A percentile compares a stretch with the other conserved stretches of the same genome.
Conservation (phyloP, 108 stramenopile species). For the Aureococcus anophagefferens region DNA sequence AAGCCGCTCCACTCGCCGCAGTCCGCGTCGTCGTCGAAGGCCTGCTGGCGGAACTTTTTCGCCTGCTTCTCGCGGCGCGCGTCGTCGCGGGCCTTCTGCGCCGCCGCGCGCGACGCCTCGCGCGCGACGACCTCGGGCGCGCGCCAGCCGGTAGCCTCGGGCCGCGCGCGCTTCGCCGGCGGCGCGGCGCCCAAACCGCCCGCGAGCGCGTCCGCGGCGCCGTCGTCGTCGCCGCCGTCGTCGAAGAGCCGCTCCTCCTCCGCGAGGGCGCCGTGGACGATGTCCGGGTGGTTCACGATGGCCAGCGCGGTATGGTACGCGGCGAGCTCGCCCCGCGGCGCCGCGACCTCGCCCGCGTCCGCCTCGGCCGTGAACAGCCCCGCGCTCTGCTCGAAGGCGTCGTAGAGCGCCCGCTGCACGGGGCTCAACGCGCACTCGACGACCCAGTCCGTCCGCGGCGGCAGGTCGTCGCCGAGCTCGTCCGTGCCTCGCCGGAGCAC, state of each 20-base stretch:
- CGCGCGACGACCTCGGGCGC: neutral
- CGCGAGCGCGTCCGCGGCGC: too few species aligned
- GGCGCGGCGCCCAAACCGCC: too few species aligned
- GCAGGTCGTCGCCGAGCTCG: conserved; percentile 1
- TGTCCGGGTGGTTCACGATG: conserved; percentile 18
- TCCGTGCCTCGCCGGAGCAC: conserved; percentile 9
- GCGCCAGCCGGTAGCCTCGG: too few species aligned
- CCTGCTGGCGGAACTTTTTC: neutral
- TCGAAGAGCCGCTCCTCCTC: conserved; percentile 1
- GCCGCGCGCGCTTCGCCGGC: too few species aligned
- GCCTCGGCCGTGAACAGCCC: neutral
- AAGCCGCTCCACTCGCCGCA: too few species aligned
- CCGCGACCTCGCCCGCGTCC: neutral
- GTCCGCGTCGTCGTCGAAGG: too few species aligned
- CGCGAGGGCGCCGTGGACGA: neutral
- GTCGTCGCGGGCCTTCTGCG: neutral
- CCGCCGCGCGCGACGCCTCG: neutral
- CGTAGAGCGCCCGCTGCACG: conserved; percentile 9
- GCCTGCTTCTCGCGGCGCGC: neutral
- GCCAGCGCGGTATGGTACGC: conserved; percentile 12
- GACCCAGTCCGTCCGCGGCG: conserved; percentile 10
- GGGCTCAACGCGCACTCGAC: neutral
- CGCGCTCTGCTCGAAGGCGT: neutral
- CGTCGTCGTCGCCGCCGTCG: neutral
- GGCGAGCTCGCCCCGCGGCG: conserved; percentile 1